Percentiles rank a stretch among this genome's conserved stretches.
These are phyloP conservation scores for Pelargonium citronellum DNA, from an alignment of 441 rosid species.

Conservation along the genomic window DNA sequence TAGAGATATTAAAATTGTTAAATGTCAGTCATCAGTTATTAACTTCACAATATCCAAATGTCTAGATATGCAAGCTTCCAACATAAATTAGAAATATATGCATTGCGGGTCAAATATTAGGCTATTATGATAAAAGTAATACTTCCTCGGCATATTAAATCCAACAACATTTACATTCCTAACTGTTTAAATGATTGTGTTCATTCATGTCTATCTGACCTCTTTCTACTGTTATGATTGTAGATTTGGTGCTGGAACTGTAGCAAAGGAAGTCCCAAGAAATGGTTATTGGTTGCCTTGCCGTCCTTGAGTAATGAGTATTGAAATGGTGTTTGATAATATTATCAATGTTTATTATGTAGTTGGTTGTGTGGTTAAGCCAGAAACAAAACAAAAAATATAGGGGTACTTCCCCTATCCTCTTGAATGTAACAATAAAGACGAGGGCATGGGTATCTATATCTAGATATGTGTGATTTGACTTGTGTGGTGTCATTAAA, in stretches of 20 bases:
- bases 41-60: too few species aligned
- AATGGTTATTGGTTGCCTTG: slow-evolving; percentile 16
- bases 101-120: background rate
- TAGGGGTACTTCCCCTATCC: background rate
- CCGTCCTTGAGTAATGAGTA: slow-evolving; percentile 25
- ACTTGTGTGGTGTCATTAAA: background rate
- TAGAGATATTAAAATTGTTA: too few species aligned
- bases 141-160: background rate
- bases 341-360: background rate
- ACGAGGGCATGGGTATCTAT: background rate
- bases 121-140: too few species aligned
- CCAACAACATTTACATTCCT: background rate
- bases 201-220: slow-evolving; percentile 25
- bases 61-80: background rate
- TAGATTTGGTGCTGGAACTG: slow-evolving; percentile 93
- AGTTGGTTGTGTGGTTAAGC: background rate
- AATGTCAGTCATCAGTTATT: too few species aligned
- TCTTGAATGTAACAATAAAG: background rate
- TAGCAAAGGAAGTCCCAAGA: slow-evolving; percentile 33
- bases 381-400: background rate
- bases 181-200: background rate
- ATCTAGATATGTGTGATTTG: background rate
- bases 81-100: background rate
- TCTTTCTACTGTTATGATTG: slow-evolving; percentile 27
- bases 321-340: slow-evolving; percentile 25